phyloP scores from a whole-genome alignment of 805 yeast genomes.

The Nakazawaea anatomiae region DNA sequence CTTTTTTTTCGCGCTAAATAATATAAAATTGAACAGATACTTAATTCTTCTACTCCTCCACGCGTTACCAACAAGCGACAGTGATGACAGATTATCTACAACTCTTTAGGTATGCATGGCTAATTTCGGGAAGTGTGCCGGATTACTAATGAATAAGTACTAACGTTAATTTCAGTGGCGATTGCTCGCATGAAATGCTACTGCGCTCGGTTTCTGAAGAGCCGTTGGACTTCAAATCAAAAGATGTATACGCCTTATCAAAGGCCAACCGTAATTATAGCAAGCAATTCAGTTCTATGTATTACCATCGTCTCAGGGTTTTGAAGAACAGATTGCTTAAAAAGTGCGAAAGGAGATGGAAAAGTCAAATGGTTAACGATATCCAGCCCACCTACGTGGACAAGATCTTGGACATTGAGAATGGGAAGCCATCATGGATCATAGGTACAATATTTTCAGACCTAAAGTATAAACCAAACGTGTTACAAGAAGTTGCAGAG shows the following conservation, averaged over 20 bases:
- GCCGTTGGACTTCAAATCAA: conserved; percentile 1
- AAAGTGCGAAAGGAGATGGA: conserved; percentile 30
- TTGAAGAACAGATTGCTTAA: conserved; percentile 22
- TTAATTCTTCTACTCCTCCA: too few relatives aligned
- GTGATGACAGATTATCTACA: conserved; percentile 1
- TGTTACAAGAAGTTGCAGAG: conserved; percentile 72
- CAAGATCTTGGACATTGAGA: conserved; percentile 57
- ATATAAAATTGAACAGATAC: too few relatives aligned
- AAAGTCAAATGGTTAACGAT: conserved; percentile 33
- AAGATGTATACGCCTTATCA: conserved; percentile 17
- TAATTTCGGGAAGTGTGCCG: too few relatives aligned
- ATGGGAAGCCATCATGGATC: conserved; percentile 68
- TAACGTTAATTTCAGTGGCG: not conserved
- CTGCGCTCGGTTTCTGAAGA: conserved; percentile 2
- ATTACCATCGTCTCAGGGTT: conserved; percentile 30
- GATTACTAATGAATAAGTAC: not conserved
- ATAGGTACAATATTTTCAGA: conserved; percentile 85
- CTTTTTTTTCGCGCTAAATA: not conserved
- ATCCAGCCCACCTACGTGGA: conserved; percentile 24
- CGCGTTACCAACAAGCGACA: not conserved
- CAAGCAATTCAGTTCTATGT: conserved; percentile 37
- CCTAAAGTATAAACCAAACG: conserved; percentile 78
- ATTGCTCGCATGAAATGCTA: not conserved
- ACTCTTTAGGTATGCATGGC: not conserved
- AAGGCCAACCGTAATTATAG: conserved; percentile 26